phyloP scores from a whole-genome alignment of 176 grass and related monocot species.

The Cenchrus purpureus region DNA sequence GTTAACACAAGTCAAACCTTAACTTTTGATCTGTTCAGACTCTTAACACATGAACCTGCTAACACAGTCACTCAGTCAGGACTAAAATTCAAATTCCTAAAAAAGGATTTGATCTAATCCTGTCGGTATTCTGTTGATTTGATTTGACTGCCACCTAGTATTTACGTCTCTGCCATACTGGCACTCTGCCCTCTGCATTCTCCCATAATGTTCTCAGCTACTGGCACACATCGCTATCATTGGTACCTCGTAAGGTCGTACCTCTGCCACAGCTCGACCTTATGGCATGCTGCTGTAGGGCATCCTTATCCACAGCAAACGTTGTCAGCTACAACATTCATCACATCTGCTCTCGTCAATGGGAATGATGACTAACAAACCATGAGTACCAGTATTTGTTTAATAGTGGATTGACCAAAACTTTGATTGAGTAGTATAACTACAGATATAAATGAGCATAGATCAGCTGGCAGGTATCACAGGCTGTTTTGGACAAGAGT shows the following conservation, averaged over 20 bases:
- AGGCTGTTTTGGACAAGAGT: constrained; percentile 1
- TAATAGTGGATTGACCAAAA: not conserved
- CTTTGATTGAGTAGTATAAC: not conserved
- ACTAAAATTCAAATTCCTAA: not conserved
- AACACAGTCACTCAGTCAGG: not conserved
- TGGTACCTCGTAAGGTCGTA: not conserved
- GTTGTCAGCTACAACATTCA: not conserved
- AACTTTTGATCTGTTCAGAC: not conserved
- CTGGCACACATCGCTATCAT: not conserved
- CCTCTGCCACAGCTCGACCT: not conserved
- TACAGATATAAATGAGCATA: not conserved
- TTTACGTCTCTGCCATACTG: not conserved
- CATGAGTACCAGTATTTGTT: constrained; percentile 18
- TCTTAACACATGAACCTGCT: not conserved
- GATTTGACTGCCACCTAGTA: not conserved
- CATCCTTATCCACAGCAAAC: not conserved
- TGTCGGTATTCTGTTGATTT: not conserved
- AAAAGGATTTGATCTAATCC: constrained; percentile 1
- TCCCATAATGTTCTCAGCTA: not conserved
- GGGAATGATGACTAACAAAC: constrained; percentile 14
- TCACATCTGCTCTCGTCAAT: not conserved
- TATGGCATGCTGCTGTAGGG: not conserved
- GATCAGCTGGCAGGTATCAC: constrained; percentile 4
- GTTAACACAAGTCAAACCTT: not conserved
- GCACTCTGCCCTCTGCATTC: not conserved